Evolutionary conservation across 2,329 filamentous ascomycete genomes (phyloP).

Genomic region (Pyricularia grisea): DNA sequence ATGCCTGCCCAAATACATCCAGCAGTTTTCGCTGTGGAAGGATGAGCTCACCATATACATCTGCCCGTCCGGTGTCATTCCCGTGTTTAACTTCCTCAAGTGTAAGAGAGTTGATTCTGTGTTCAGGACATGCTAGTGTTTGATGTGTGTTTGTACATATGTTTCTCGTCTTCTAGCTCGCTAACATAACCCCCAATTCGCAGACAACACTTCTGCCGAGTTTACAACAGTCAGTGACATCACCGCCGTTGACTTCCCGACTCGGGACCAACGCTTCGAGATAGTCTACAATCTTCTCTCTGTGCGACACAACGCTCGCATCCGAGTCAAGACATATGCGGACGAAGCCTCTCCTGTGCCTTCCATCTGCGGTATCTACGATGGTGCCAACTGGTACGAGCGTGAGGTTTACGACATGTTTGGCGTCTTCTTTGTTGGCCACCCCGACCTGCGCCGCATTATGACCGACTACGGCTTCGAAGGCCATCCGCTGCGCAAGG

Average conservation of each 20-base stretch:
- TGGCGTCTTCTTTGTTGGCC: slow-evolving; percentile 90
- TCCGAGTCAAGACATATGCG: slow-evolving; percentile 97
- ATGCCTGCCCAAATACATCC: slow-evolving; percentile 93
- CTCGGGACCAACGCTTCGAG: slow-evolving; percentile 91
- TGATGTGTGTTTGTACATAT: slow-evolving; percentile 3
- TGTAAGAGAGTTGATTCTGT: slow-evolving; percentile 31
- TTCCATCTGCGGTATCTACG: slow-evolving; percentile 75
- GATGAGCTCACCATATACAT: slow-evolving; percentile 96
- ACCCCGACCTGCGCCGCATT: slow-evolving; percentile 92
- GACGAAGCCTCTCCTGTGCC: slow-evolving; percentile 93
- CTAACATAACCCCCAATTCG: neutral
- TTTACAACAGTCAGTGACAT: slow-evolving; percentile 91
- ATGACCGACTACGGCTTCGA: slow-evolving; percentile 99
- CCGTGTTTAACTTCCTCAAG: slow-evolving; percentile 91
- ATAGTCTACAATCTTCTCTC: slow-evolving; percentile 96
- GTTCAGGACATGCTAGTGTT: neutral
- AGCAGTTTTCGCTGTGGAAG: slow-evolving; percentile 99
- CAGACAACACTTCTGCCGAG: slow-evolving; percentile 92
- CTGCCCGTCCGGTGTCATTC: slow-evolving; percentile 76
- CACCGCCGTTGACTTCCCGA: slow-evolving; percentile 92
- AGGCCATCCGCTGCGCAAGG: slow-evolving; percentile 92
- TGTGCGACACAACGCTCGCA: slow-evolving; percentile 90
- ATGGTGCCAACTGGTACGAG: slow-evolving; percentile 98
- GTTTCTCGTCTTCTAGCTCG: neutral
- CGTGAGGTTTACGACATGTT: slow-evolving; percentile 96